Base-by-base conservation (phyloP, 2,329 filamentous ascomycete species). In the Alternaria sp. region DNA sequence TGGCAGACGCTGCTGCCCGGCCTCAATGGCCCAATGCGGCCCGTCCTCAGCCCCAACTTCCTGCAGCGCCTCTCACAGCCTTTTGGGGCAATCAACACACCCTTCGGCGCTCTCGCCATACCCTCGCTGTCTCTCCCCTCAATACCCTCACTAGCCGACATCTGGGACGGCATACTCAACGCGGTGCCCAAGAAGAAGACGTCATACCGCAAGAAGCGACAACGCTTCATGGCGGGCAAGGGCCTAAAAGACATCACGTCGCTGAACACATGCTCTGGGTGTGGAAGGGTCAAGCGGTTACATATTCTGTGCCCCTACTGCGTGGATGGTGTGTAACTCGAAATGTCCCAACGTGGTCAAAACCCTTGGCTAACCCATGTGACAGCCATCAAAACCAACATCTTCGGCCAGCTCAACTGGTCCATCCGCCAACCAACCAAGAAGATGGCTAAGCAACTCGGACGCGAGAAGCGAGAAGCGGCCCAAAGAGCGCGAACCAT, bases 141-240 rank as follows among this genome's bases (percentile, higher is more conserved):
- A 9, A 62, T 78, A 24, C 76, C 78, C 1, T 76, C 86, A 5
- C 75, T 93, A n/a, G 81, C 97, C 22, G 89, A 91, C 64, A 89
- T 99, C 72, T 98, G 94, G 94, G 94, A 97, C 69, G 93, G 92
- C 6, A 87, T 99, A 46, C 85, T 99, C 68, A 89, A 89, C 67
- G 95, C 95, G 1, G 95, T 98, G 16, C 95, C 95, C 5, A 99
- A 99, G 86, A 98, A 97, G 84, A 99, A 98, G 87, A 96, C 93
- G 34, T 97, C 94, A 42, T 93, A 99, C 80, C 92, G 92, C 84
- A 97, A 95, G 84, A 97, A 93, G 85, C 87, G 95, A 70, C 90
- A 93, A 76, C 88, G 96, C 73, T 93, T 96, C 76, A 91, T 98
- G 89, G 94, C 94, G 24, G 95, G 95, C 74, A 99, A 99, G 82